phyloP scores from a whole-genome alignment of 495 filamentous ascomycete genomes.

The Penicillium herquei region DNA sequence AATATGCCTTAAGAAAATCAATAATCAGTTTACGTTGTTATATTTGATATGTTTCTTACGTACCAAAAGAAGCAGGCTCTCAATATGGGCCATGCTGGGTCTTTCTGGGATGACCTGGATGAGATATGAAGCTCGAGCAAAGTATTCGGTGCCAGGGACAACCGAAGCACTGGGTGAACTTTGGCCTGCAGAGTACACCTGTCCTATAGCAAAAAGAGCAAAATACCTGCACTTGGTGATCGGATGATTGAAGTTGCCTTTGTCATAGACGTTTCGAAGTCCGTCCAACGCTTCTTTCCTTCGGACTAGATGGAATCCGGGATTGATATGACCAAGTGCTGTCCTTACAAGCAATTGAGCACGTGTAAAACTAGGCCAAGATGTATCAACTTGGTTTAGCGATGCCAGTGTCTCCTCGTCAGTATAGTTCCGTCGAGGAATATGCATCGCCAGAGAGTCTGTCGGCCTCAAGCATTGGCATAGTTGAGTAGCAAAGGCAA shows the following conservation, averaged over 20 bases:
- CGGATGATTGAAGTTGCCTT: conserved; percentile 27
- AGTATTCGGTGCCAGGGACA: conserved; percentile 35
- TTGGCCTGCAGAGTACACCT: conserved; percentile 29
- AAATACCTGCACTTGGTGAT: conserved; percentile 38
- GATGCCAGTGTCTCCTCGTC: conserved; percentile 25
- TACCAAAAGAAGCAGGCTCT: conserved; percentile 36
- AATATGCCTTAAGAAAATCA: conserved; percentile 26
- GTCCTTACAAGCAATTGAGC: conserved; percentile 36
- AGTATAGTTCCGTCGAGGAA: conserved; percentile 32
- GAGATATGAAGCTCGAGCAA: conserved; percentile 31
- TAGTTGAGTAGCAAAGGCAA: conserved; percentile 39
- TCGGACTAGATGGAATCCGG: conserved; percentile 32
- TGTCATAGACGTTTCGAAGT: conserved; percentile 33
- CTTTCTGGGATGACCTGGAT: conserved; percentile 35
- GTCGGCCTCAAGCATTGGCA: conserved; percentile 31
- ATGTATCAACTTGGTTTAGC: conserved; percentile 18
- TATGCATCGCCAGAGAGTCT: conserved; percentile 25
- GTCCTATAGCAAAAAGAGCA: conserved; percentile 37
- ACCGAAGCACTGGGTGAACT: conserved; percentile 21
- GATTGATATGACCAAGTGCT: conserved; percentile 33
- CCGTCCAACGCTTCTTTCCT: conserved; percentile 34
- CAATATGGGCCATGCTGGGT: conserved; percentile 36
- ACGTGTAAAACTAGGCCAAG: conserved; percentile 31
- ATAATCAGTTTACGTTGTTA: background rate
- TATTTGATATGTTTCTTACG: conserved; percentile 4